phyloP scores from a whole-genome alignment of 108 stramenopile species.

The Fragilaria radians region DNA sequence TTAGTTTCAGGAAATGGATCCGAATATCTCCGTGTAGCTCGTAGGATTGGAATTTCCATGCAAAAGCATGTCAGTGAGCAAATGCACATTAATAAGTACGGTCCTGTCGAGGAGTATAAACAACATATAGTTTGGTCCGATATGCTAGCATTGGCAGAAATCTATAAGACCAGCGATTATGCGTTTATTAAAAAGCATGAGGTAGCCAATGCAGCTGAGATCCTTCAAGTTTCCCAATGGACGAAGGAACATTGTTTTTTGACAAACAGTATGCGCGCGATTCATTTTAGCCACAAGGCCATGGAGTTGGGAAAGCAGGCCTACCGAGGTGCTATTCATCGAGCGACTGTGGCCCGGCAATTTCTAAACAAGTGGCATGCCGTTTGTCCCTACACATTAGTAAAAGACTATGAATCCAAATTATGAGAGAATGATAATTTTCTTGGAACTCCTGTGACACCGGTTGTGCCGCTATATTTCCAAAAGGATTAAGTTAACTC shows the following conservation, averaged over 20 bases:
- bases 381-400: background rate
- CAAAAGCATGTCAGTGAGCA: background rate
- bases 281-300: constrained; percentile 2
- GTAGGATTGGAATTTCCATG: constrained; percentile 1
- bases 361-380: constrained; percentile 6
- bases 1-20: background rate
- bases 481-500: too few relatives aligned
- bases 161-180: background rate
- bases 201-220: background rate
- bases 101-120: background rate
- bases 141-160: constrained; percentile 1
- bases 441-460: too few relatives aligned
- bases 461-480: too few relatives aligned
- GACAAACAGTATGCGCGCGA: background rate
- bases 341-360: constrained; percentile 4
- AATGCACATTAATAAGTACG: background rate
- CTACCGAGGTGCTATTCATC: constrained; percentile 7
- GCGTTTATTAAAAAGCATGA: background rate
- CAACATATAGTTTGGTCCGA: background rate
- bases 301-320: background rate
- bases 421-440: too few relatives aligned
- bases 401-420: background rate
- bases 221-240: constrained; percentile 3
- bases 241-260: background rate
- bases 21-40: constrained; percentile 4